These are phyloP conservation scores for Jamesozyma lodderae DNA, from an alignment of 805 yeast genomes.

Conservation along the genomic window DNA sequence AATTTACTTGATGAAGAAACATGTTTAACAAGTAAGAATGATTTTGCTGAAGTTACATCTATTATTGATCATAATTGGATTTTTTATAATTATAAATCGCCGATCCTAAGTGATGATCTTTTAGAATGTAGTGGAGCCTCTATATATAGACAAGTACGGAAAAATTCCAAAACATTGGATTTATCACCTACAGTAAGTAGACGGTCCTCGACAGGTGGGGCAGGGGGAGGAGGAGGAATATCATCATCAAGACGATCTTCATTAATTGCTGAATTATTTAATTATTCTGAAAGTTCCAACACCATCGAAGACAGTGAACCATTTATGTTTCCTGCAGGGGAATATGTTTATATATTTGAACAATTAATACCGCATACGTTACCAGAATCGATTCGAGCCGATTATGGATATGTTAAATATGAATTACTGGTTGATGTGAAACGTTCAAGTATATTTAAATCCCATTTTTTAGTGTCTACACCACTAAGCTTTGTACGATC, in stretches of 20 bases:
- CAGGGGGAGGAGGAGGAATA: no score
- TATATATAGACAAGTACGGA: neutral
- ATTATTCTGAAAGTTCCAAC: neutral
- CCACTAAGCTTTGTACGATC: slow-evolving; percentile 63
- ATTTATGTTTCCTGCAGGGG: slow-evolving; percentile 66
- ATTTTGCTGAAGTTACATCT: slow-evolving; percentile 51
- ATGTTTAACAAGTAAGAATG: slow-evolving; percentile 33
- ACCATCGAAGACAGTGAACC: slow-evolving; percentile 11
- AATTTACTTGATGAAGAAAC: slow-evolving; percentile 41
- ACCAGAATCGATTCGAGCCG: slow-evolving; percentile 69
- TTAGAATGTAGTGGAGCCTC: neutral
- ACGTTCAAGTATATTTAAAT: slow-evolving; percentile 77
- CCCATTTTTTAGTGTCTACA: slow-evolving; percentile 46
- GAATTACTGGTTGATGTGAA: slow-evolving; percentile 56
- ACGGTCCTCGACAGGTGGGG: no score
- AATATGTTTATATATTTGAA: slow-evolving; percentile 84
- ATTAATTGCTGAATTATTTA: neutral
- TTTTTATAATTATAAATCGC: slow-evolving; percentile 38
- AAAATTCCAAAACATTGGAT: no score
- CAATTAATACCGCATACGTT: slow-evolving; percentile 70
- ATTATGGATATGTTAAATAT: slow-evolving; percentile 74
- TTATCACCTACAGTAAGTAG: no score
- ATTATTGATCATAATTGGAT: slow-evolving; percentile 82
- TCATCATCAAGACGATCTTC: neutral
- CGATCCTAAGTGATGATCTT: neutral